Percentiles rank a stretch among this genome's conserved stretches.
These are phyloP conservation scores for Gelatoporia subvermispora DNA, from an alignment of 768 basidiomycete genomes.

Conservation along the genomic window DNA sequence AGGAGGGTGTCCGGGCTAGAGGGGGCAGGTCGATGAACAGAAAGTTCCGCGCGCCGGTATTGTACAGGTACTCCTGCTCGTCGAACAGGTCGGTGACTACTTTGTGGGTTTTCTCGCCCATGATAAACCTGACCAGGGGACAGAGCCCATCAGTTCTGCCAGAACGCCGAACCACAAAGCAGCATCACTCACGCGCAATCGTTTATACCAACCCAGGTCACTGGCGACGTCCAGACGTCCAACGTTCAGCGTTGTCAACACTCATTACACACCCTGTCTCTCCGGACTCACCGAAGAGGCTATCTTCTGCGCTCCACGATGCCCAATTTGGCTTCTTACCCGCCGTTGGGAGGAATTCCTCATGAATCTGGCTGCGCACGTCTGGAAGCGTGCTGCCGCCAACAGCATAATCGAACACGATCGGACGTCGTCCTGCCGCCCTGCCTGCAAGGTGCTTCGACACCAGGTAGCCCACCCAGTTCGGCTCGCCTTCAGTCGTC, in stretches of 20 bases:
- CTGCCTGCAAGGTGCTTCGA: slow-evolving; percentile 27
- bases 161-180: neutral
- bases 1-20: slow-evolving; percentile 42
- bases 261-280: neutral
- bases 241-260: neutral
- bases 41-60: slow-evolving; percentile 44
- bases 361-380: slow-evolving; percentile 35
- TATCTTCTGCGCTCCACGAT: slow-evolving; percentile 17
- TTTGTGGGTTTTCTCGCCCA: neutral
- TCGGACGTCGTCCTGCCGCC: neutral
- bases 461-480: slow-evolving; percentile 62
- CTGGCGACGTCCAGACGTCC: slow-evolving; percentile 29
- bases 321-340: slow-evolving; percentile 22
- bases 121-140: too few species aligned
- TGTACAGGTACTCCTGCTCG: slow-evolving; percentile 45
- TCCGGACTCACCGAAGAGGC: slow-evolving; percentile 22
- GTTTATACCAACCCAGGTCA: slow-evolving; percentile 66
- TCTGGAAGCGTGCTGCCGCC: slow-evolving; percentile 46
- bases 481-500: slow-evolving; percentile 32
- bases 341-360: slow-evolving; percentile 32
- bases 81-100: slow-evolving; percentile 34
- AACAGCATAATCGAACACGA: slow-evolving; percentile 55
- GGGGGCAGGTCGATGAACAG: slow-evolving; percentile 59
- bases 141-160: slow-evolving; percentile 1
- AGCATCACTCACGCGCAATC: slow-evolving; percentile 56